Base-by-base conservation (phyloP, 768 basidiomycete genomes). In the Pleurotus pulmonarius region DNA sequence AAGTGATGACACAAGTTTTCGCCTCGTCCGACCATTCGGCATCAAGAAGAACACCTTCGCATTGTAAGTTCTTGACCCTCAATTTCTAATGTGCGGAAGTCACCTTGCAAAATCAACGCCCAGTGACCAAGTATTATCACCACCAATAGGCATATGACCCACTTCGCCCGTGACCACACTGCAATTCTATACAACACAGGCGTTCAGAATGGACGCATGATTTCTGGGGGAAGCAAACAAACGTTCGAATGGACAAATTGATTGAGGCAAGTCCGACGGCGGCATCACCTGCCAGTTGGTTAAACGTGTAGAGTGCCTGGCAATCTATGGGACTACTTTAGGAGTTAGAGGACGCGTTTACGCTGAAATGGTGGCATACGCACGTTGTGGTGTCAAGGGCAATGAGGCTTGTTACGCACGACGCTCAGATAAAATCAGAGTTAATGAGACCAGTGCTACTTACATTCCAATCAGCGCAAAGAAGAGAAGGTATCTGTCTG, bases 401-500 rank as follows among this genome's bases (percentile, higher is more conserved):
- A 18, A 85, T 68, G 20, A 75, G 66, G 55, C 85, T 86, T 49
- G 16, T 13, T 34, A 20, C 13, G 18, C 29, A 34, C 29, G 29
- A 34, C 9, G 29, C 9, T 34, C 8, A 34, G 29, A 34, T 34
- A 34, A 11, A 34, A 34, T 11, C 29, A 34, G 16, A 55, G 18
- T 13, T 16, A 11, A 37, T 34, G 29, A 34, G 29, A 34, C 29
- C 29, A 34, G 29, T 34, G 29, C 29, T 18, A 72, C 86, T 63
- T 62, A 88, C 87, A 89, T 86, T 63, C 87, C 87, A 56, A 86
- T 75, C 58, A 88, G 67, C 2, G 87, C 82, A 60, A 86, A 75
- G 5, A 89, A 69, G 37, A 88, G 69, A 62, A 75, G 79, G 65
- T 88, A 89, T 47, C 87, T 80, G 57, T 84, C 83, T 40, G 83